A percentile compares a stretch with the other conserved stretches of the same genome.
Evolutionary conservation across 495 filamentous ascomycete genomes (phyloP).

Genomic region (Aspergillus biplanus): DNA sequence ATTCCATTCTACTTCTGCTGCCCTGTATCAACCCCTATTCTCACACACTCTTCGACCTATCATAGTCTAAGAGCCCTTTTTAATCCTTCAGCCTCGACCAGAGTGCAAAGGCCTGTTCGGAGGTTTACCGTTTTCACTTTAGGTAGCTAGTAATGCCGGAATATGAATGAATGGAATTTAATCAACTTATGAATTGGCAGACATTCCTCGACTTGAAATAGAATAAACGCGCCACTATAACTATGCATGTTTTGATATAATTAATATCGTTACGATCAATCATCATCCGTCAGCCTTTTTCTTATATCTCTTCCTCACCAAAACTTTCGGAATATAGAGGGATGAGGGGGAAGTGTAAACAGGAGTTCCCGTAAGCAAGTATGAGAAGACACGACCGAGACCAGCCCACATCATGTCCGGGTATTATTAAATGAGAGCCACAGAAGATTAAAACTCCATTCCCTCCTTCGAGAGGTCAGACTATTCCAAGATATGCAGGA

Average conservation of each 20-base stretch:
- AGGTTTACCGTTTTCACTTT: background rate
- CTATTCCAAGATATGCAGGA: background rate
- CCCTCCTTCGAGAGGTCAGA: background rate
- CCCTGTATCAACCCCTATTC: constrained; percentile 1
- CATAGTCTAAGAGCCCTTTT: background rate
- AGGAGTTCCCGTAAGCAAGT: too few relatives aligned
- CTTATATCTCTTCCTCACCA: background rate
- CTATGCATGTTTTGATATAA: background rate
- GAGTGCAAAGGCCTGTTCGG: background rate
- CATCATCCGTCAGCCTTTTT: background rate
- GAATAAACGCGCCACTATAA: background rate
- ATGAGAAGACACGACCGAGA: constrained; percentile 21
- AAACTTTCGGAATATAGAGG: too few relatives aligned
- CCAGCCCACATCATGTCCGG: constrained; percentile 27
- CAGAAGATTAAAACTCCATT: background rate
- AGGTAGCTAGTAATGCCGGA: constrained; percentile 8
- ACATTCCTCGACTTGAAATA: background rate
- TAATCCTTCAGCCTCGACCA: background rate
- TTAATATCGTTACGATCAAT: background rate
- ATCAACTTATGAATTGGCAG: background rate
- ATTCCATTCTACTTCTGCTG: background rate
- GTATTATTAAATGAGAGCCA: constrained; percentile 20
- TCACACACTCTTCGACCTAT: constrained; percentile 1
- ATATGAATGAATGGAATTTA: background rate
- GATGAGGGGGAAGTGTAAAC: too few relatives aligned